Evolutionary conservation across 1,284 basidiomycete genomes (phyloP).

Genomic region (Ustilago curta): DNA sequence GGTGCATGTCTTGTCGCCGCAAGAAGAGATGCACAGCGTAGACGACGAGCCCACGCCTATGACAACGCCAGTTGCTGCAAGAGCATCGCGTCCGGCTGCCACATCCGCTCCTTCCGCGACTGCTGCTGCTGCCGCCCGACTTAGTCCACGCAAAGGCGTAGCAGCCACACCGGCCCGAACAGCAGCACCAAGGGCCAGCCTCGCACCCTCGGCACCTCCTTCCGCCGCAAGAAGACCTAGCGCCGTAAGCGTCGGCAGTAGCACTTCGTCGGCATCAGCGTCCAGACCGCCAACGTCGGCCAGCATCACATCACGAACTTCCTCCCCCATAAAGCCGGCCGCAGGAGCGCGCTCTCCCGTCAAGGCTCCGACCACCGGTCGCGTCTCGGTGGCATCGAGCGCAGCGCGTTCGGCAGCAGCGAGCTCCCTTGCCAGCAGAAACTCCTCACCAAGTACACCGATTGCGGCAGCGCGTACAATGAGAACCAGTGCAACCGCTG

Average conservation of each 20-base stretch:
- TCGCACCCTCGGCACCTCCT: slow-evolving; percentile 22
- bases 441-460: slow-evolving; percentile 35
- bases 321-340: slow-evolving; percentile 33
- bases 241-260: slow-evolving; percentile 26
- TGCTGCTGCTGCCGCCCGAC: slow-evolving; percentile 17
- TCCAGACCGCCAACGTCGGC: slow-evolving; percentile 31
- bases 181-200: slow-evolving; percentile 15
- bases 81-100: slow-evolving; percentile 21
- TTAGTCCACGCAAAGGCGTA: slow-evolving; percentile 41
- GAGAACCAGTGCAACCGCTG: slow-evolving; percentile 10
- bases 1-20: slow-evolving; percentile 75
- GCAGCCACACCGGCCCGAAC: slow-evolving; percentile 32
- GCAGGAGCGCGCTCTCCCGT: slow-evolving; percentile 33
- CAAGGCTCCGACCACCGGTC: slow-evolving; percentile 34
- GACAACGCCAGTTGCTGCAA: slow-evolving; percentile 11
- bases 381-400: slow-evolving; percentile 27
- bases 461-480: slow-evolving; percentile 20
- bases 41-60: slow-evolving; percentile 34
- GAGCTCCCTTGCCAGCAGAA: slow-evolving; percentile 34
- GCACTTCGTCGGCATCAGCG: slow-evolving; percentile 27
- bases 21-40: slow-evolving; percentile 46
- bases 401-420: slow-evolving; percentile 33
- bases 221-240: slow-evolving; percentile 27
- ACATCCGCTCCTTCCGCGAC: slow-evolving; percentile 19
- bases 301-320: slow-evolving; percentile 22